Base-by-base conservation (phyloP, 2,329 filamentous ascomycete species). In the Aureobasidium sp. region DNA sequence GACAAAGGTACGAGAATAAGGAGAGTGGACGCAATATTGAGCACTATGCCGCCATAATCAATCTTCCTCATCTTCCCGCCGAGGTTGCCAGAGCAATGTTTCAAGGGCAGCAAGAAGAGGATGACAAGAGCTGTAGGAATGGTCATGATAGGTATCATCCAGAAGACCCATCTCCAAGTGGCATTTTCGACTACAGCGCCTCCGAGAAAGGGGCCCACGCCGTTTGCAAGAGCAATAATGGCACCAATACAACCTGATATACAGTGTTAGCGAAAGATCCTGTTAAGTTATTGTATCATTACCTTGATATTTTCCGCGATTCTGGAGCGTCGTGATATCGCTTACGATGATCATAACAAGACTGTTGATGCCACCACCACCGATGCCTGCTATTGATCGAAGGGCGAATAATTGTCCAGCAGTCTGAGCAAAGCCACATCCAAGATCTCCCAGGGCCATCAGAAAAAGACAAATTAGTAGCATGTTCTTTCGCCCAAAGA, bases 41-140 rank as follows among this genome's bases (percentile, higher is more conserved):
- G 71, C 2, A 76, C 57, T 3, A 75, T 77, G 3, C 81, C 79
- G 4, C 78, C 60, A 55, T 81, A 82, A 63, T 83, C 81, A 3
- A 83, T 75, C 0, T 79, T 78, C 59, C 76, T 77, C 9, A 83
- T 67, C 58, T 83, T 83, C 10, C 39, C 49, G 5, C 55, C 16
- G 79, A 81, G 84, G 41, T 81, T 73, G 0, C 80, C 81, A 21
- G 79, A 71, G 0, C 83, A 80, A 54, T 78, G 79, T 47, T 81
- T 81, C 44, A 84, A 66, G 0, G 81, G 82, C 81, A 84, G 83
- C 66, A 83, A 79, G 66, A 83, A 82, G 0, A 83, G 59, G 15
- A 82, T 79, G 37, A 75, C 76, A 0, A 75, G 41, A 0, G 79
- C 80, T 0, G 79, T 78, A 0, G 84, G 62, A 0, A 75, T 71